Percentiles rank a stretch among this genome's conserved stretches.
These are phyloP conservation scores for Psilocybe tampanensis DNA, from an alignment of 768 basidiomycete genomes.

Conservation along the genomic window DNA sequence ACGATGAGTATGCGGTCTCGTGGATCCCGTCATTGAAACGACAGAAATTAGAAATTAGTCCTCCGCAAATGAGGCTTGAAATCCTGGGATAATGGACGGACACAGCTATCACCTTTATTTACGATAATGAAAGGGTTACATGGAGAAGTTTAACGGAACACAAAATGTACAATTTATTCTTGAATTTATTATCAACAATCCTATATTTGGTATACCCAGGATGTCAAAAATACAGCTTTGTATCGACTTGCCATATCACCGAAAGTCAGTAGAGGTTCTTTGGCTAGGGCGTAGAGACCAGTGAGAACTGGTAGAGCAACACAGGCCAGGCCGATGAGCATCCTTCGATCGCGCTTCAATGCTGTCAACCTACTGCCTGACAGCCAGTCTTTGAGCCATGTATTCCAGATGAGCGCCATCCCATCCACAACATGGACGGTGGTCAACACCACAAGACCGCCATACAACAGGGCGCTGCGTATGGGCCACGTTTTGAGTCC, in stretches of 20 bases:
- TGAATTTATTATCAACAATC: too few species aligned
- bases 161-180: background rate
- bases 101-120: background rate
- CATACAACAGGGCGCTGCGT: constrained; percentile 64
- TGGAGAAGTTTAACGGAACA: background rate
- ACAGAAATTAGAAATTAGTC: background rate
- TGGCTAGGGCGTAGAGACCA: constrained; percentile 55
- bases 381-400: constrained; percentile 37
- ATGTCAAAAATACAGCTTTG: constrained; percentile 47
- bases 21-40: constrained; percentile 21
- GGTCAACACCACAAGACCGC: constrained; percentile 57
- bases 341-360: constrained; percentile 16
- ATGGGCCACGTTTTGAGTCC: constrained; percentile 65
- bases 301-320: constrained; percentile 53
- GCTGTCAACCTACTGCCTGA: constrained; percentile 14
- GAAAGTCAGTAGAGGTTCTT: constrained; percentile 61
- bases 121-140: background rate
- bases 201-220: constrained; percentile 45
- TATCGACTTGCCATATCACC: constrained; percentile 53
- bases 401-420: constrained; percentile 49
- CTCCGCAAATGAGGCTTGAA: too few species aligned
- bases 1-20: constrained; percentile 63
- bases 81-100: too few species aligned
- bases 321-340: constrained; percentile 30
- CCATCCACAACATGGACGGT: constrained; percentile 70